Conservation (phyloP, 345 rosid species). For the Sisymbrium irio region DNA sequence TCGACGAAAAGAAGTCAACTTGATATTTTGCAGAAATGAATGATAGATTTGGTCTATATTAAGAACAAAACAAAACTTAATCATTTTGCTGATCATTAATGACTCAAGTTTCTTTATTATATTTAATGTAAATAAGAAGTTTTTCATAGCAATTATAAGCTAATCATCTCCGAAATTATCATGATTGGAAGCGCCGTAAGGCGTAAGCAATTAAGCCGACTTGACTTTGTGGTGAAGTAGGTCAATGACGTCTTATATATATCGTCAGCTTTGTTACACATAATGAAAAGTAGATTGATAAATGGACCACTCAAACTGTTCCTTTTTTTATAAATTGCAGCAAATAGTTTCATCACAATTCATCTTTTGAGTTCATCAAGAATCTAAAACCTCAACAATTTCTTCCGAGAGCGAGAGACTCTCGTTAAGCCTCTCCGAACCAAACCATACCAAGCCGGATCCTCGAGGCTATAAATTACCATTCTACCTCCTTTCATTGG, state of each 20-base stretch:
- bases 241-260: no score
- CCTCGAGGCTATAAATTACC: neutral
- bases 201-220: no score
- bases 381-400: constrained; percentile 20
- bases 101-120: no score
- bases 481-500: constrained; percentile 44
- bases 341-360: constrained; percentile 21
- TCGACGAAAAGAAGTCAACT: constrained; percentile 24
- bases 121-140: no score
- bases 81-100: no score
- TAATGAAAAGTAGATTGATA: neutral
- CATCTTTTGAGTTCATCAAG: constrained; percentile 18
- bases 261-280: constrained; percentile 9
- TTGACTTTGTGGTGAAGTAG: no score
- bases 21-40: no score
- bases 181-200: no score
- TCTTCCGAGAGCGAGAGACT: constrained; percentile 49
- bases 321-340: neutral
- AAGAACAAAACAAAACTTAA: constrained; percentile 18
- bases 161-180: no score
- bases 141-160: no score
- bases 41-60: neutral
- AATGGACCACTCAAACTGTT: neutral
- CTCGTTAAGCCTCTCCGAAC: constrained; percentile 16
- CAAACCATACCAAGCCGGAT: constrained; percentile 19